Base-by-base conservation (phyloP, 1,139 yeast genomes). In the Scheffersomyces stambukii region DNA sequence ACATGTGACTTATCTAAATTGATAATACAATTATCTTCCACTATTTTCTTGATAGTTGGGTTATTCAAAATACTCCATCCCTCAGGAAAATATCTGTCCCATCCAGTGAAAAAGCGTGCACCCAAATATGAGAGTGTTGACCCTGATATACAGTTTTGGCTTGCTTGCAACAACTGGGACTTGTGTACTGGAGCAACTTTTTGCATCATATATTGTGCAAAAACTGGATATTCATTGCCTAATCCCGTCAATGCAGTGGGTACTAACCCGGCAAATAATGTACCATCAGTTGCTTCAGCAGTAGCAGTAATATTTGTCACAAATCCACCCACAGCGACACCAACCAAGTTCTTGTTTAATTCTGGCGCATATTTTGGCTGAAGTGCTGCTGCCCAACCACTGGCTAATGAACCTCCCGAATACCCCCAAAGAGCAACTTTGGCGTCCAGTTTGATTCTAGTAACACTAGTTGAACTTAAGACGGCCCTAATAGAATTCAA, bases 381-480 rank as follows among this genome's bases (percentile, higher is more conserved):
- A 19, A 61, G 36, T 8, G 55, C 45, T 2, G 64, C 54, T 5
- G 64, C 66, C 68, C 68, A 63, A 2, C 54, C 53, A 4, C 58
- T 38, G 3, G 69, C 62, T n/a, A 61, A 38, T 2, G 63, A 43
- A 1, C 70, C 70, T 14, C 70, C 70, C 6, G 66, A 59, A 35
- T 60, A 64, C 0, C 70, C 70, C 62, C 64, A 63, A 21, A 57
- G 14, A 1, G 47, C 51, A 1, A 53, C 45, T 25, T 48, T 40
- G 4, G 68, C 63, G 27, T 52, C 41, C 1, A 41, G 8, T 8
- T 42, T 31, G 21, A 63, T 34, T 3, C 64, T 62, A 4, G 69
- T 61, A 12, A 42, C 26, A 24, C 49, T 45, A 1, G 39, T 40
- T 3, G 58, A 40, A 2, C 33, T 27, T 29, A 61, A 47, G 1